Evolutionary conservation across 805 yeast species (phyloP), one percentile per base, ranked within the genome.

Genomic region (Barnettozyma salicaria): DNA sequence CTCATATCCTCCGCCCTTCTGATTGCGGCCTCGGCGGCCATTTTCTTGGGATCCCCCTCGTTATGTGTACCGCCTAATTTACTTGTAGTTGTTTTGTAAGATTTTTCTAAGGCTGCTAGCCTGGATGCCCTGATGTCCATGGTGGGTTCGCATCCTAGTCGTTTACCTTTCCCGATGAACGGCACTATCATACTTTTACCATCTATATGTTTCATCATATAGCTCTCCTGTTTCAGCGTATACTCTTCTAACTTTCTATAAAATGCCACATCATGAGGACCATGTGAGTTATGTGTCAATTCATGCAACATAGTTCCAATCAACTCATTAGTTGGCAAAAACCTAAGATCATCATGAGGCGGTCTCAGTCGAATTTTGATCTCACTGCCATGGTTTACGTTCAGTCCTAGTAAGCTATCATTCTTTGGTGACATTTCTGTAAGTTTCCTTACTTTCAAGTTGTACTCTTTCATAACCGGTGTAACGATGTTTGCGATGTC

Each of bases 291-390:
- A 56, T 90, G 97, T 2, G 86, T 74, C 28, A 90, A 65, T 56
- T 90, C 97, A 58, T 90, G 97, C 5, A 90, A 63, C 77, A 88
- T 73, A 0, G 96, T 87, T 1, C 88, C 95, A 19, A 89, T 53
- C 2, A 89, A 60, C 34, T 77, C 78, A 4, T 76, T 68, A 58
- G 79, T 61, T 1, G 88, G 80, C 14, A 78, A 55, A 55, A 89
- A 88, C 39, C 53, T 49, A 22, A 49, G 48, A 19, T 67, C 68
- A 47, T 81, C 73, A 16, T 62, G 56, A 6, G 77, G 74, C 21
- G 72, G 70, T 39, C 97, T 65, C 24, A 90, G 62, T 40, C 97
- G 58, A 9, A 90, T 52, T 54, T 80, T 69, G 14, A 90, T 77
- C 55, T 81, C 82, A 41, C 64, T 64, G 1, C 97, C 97, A 6